A percentile compares a stretch with the other conserved stretches of the same genome.
Conservation (phyloP, 2,329 filamentous ascomycete species). For the Exophiala aquamarina region DNA sequence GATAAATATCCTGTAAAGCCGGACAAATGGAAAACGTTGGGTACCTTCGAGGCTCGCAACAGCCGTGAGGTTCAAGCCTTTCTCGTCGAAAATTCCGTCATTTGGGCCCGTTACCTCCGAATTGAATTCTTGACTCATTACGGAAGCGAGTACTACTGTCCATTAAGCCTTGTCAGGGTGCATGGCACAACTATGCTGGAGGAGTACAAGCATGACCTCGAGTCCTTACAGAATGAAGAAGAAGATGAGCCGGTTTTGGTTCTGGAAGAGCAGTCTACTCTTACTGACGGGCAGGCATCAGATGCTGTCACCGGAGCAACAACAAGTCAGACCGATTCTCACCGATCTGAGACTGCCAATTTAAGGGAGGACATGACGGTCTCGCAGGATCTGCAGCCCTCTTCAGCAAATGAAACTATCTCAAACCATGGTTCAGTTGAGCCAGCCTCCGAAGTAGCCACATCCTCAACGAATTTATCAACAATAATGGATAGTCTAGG, state of each 20-base stretch:
- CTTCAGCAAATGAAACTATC: too few relatives aligned
- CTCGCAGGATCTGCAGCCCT: too few relatives aligned
- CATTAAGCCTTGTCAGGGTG: constrained; percentile 82
- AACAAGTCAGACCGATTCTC: not conserved
- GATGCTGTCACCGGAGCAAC: constrained; percentile 22
- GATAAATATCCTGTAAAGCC: constrained; percentile 91
- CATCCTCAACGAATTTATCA: too few relatives aligned
- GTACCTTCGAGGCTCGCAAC: constrained; percentile 87
- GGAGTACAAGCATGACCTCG: constrained; percentile 85
- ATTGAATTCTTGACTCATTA: constrained; percentile 93
- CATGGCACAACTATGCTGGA: constrained; percentile 95
- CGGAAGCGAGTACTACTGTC: constrained; percentile 95
- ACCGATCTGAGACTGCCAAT: too few relatives aligned
- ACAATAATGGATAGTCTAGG: too few relatives aligned
- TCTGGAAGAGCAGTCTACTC: constrained; percentile 16
- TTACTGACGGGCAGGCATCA: not conserved
- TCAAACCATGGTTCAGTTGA: too few relatives aligned
- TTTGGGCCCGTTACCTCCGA: constrained; percentile 90
- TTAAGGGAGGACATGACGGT: too few relatives aligned
- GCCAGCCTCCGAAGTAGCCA: not conserved
- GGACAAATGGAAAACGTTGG: constrained; percentile 88
- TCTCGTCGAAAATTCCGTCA: constrained; percentile 87
- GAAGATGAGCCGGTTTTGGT: constrained; percentile 60
- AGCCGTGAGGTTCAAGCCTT: constrained; percentile 93
- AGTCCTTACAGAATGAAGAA: constrained; percentile 58